phyloP scores from a whole-genome alignment of 2,329 filamentous ascomycete genomes.

The Diaporthe ilicicola region DNA sequence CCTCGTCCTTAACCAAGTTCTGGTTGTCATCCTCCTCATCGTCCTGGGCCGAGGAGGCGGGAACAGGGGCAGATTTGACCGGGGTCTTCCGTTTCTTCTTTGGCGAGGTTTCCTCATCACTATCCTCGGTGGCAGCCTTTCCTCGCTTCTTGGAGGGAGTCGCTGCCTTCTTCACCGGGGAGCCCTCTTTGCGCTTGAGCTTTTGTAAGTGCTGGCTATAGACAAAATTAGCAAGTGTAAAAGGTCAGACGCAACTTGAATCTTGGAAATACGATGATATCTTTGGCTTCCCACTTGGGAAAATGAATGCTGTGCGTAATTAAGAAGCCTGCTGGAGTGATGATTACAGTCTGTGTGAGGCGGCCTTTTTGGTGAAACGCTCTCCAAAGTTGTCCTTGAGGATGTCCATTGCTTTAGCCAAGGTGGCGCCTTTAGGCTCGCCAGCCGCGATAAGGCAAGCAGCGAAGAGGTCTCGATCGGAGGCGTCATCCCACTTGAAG shows the following conservation, averaged over 20 bases:
- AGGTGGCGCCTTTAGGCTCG: constrained; percentile 37
- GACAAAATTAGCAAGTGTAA: constrained; percentile 12
- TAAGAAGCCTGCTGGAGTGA: background rate
- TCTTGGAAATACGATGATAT: background rate
- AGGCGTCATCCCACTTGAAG: constrained; percentile 40
- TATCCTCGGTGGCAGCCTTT: background rate
- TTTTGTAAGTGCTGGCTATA: constrained; percentile 47
- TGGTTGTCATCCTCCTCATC: constrained; percentile 15
- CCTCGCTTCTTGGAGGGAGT: constrained; percentile 33
- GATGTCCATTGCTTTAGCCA: constrained; percentile 37
- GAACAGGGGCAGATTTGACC: background rate
- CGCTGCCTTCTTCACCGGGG: constrained; percentile 31
- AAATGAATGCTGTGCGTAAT: background rate
- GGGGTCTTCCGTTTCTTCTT: constrained; percentile 4
- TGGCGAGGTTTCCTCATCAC: background rate
- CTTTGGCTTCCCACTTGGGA: constrained; percentile 15
- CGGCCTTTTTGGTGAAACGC: constrained; percentile 26
- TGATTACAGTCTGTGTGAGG: constrained; percentile 28
- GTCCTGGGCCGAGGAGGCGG: background rate
- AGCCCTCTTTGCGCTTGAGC: constrained; percentile 41
- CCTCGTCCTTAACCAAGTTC: constrained; percentile 20
- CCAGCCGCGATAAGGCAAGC: constrained; percentile 37
- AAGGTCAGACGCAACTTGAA: background rate
- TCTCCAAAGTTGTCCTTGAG: constrained; percentile 34
- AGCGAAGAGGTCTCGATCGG: constrained; percentile 42